Evolutionary conservation across 1,139 yeast genomes (phyloP).

Genomic region (Casaregolazyma suthepensis): DNA sequence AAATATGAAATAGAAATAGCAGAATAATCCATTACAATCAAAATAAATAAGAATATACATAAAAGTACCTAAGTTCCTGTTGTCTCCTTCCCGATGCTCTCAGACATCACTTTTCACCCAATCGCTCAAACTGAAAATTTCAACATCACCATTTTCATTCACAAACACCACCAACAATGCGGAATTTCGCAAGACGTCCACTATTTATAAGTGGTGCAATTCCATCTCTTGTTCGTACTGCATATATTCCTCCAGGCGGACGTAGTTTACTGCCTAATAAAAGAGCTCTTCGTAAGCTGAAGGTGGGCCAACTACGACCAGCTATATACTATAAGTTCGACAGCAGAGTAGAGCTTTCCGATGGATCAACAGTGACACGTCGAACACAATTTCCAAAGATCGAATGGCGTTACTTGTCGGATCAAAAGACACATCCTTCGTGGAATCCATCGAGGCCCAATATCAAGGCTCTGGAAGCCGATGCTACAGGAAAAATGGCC

Average conservation of each 20-base stretch:
- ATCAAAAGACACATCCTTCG: slow-evolving; percentile 74
- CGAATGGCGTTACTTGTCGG: slow-evolving; percentile 79
- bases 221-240: slow-evolving; percentile 13
- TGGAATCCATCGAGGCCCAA: slow-evolving; percentile 90
- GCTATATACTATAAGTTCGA: slow-evolving; percentile 88
- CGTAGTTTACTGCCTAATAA: slow-evolving; percentile 22
- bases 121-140: not conserved
- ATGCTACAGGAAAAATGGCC: slow-evolving; percentile 78
- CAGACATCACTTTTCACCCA: not conserved
- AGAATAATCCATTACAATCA: too few relatives aligned
- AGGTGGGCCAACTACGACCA: slow-evolving; percentile 81
- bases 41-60: not conserved
- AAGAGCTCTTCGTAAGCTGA: slow-evolving; percentile 26
- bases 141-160: not conserved
- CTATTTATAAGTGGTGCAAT: not conserved
- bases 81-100: not conserved
- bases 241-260: slow-evolving; percentile 23
- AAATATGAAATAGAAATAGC: too few relatives aligned
- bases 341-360: slow-evolving; percentile 79
- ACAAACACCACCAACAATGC: not conserved
- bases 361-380: slow-evolving; percentile 82
- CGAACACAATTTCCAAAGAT: slow-evolving; percentile 84
- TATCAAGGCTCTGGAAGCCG: slow-evolving; percentile 65
- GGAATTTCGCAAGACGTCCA: not conserved
- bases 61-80: not conserved